These are phyloP conservation scores for Phytophthora rubi DNA, from an alignment of 352 stramenopile species.

Conservation along the genomic window DNA sequence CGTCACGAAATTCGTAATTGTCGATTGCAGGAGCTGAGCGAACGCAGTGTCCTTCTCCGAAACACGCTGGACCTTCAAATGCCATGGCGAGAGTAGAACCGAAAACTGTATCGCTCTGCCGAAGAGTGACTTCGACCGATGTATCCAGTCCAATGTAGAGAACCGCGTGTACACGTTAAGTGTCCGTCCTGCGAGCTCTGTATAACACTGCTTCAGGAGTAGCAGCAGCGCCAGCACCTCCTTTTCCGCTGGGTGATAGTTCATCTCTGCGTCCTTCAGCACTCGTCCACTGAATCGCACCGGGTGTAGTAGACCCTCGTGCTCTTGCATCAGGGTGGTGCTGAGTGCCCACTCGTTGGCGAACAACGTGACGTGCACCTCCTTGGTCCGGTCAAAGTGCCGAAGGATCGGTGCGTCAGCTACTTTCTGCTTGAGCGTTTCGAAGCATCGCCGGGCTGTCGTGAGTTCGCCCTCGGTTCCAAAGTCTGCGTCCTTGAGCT, in stretches of 20 bases:
- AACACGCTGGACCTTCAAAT: slow-evolving; percentile 2
- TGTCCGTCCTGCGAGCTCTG: not conserved
- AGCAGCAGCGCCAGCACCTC: slow-evolving; percentile 19
- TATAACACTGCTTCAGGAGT: slow-evolving; percentile 17
- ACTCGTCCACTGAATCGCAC: slow-evolving; percentile 13
- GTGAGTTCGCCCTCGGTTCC: not conserved
- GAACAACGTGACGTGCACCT: not conserved
- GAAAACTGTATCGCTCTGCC: slow-evolving; percentile 11
- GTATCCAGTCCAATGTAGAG: slow-evolving; percentile 27
- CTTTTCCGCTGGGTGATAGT: slow-evolving; percentile 11
- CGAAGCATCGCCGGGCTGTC: not conserved
- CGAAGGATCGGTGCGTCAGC: not conserved
- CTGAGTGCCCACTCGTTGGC: not conserved
- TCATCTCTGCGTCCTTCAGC: slow-evolving; percentile 9
- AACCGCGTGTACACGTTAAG: slow-evolving; percentile 24
- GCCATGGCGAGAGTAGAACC: slow-evolving; percentile 12
- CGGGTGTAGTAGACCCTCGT: slow-evolving; percentile 12
- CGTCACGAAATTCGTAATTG: too few species aligned
- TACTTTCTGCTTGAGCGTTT: not conserved
- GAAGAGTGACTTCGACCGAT: slow-evolving; percentile 14
- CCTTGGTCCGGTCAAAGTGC: not conserved
- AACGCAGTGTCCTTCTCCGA: too few species aligned
- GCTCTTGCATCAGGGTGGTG: not conserved
- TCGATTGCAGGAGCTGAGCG: too few species aligned
- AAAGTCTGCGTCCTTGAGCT: slow-evolving; percentile 19